Percentiles rank a stretch among this genome's conserved stretches.
phyloP scores from a whole-genome alignment of 2,329 filamentous ascomycete genomes.

The Ascochyta pisi region DNA sequence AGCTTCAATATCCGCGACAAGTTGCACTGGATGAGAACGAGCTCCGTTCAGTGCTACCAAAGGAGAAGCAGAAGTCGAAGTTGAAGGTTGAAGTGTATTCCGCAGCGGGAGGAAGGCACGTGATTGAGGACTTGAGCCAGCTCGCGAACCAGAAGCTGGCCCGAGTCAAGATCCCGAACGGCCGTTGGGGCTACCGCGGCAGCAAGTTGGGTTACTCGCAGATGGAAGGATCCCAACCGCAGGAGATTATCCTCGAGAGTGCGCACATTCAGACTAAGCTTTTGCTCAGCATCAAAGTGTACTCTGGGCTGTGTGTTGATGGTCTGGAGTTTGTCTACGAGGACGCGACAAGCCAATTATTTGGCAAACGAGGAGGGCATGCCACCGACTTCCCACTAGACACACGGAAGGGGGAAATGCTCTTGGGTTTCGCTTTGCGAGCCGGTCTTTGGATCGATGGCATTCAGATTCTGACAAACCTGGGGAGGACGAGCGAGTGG shows the following conservation, averaged over 20 bases:
- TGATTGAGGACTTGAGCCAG: slow-evolving; percentile 76
- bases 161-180: slow-evolving; percentile 75
- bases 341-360: slow-evolving; percentile 81
- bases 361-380: slow-evolving; percentile 80
- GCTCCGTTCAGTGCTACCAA: slow-evolving; percentile 73
- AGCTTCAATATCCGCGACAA: slow-evolving; percentile 70
- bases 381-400: slow-evolving; percentile 80
- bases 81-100: slow-evolving; percentile 78
- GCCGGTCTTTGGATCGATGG: slow-evolving; percentile 86
- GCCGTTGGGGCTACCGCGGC: slow-evolving; percentile 77
- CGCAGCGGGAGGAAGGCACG: slow-evolving; percentile 73
- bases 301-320: slow-evolving; percentile 77
- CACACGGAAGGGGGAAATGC: slow-evolving; percentile 80
- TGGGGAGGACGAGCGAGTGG: slow-evolving; percentile 83
- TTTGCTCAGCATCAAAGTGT: slow-evolving; percentile 76
- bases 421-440: slow-evolving; percentile 85
- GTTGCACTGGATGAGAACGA: slow-evolving; percentile 77
- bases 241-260: slow-evolving; percentile 78
- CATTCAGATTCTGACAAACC: slow-evolving; percentile 85
- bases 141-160: slow-evolving; percentile 72
- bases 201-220: slow-evolving; percentile 75
- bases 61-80: slow-evolving; percentile 73
- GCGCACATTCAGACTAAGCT: slow-evolving; percentile 70
- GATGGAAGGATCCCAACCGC: slow-evolving; percentile 71
- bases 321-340: slow-evolving; percentile 95